Conservation (phyloP, 495 filamentous ascomycete genomes). For the Penicillium fimorum region DNA sequence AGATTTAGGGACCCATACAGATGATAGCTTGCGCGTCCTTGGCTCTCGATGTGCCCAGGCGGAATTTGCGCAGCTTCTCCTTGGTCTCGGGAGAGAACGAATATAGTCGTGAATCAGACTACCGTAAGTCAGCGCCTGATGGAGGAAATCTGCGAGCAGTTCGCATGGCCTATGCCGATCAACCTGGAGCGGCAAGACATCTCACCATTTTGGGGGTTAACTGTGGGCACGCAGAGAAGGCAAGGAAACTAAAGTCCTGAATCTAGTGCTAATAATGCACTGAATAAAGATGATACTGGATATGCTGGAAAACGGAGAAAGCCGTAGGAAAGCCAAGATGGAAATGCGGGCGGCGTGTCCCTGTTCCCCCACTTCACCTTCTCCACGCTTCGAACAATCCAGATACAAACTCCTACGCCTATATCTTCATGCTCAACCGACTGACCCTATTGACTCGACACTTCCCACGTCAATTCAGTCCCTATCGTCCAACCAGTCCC, state of each 20-base stretch:
- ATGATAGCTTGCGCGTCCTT: slow-evolving; percentile 87
- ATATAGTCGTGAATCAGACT: slow-evolving; percentile 88
- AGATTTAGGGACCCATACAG: slow-evolving; percentile 59
- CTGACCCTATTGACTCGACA: slow-evolving; percentile 72
- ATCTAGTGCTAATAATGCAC: neutral
- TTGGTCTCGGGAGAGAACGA: slow-evolving; percentile 87
- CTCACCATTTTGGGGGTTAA: slow-evolving; percentile 19
- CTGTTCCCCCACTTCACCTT: slow-evolving; percentile 22
- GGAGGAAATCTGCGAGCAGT: neutral
- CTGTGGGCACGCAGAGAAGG: neutral
- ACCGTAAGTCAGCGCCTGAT: slow-evolving; percentile 32
- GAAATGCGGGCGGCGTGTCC: slow-evolving; percentile 27
- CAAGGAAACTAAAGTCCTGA: neutral
- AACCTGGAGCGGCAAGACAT: neutral
- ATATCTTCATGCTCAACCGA: slow-evolving; percentile 65
- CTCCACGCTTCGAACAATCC: slow-evolving; percentile 7
- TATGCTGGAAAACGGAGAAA: slow-evolving; percentile 4
- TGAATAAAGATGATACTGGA: neutral
- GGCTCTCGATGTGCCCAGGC: slow-evolving; percentile 83
- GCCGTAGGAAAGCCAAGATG: slow-evolving; percentile 13
- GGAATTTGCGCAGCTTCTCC: slow-evolving; percentile 86
- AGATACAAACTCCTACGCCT: neutral
- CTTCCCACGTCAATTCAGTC: slow-evolving; percentile 60
- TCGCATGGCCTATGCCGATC: neutral
- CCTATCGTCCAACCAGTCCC: slow-evolving; percentile 28